These are phyloP conservation scores for Saccharomyces hybrid DNA, from an alignment of 1,139 yeast species.

Conservation along the genomic window DNA sequence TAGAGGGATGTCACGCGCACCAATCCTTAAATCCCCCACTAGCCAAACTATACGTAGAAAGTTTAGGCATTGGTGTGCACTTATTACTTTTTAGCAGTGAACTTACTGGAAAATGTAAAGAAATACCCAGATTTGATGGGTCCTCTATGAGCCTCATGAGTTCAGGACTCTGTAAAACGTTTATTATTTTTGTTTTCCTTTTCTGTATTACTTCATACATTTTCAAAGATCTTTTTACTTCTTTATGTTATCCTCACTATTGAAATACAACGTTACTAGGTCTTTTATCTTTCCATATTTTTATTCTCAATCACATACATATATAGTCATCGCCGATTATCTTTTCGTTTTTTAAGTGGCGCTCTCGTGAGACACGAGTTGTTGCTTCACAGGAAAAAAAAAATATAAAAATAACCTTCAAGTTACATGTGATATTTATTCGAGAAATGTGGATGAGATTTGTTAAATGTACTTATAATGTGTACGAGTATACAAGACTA, in stretches of 20 bases:
- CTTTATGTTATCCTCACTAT: neutral
- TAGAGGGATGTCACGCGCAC: constrained; percentile 28
- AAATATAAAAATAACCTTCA: neutral
- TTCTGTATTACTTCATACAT: neutral
- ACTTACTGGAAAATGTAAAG: constrained; percentile 18
- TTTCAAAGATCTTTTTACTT: neutral
- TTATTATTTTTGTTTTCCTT: neutral
- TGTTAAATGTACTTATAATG: too few relatives aligned
- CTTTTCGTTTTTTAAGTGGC: neutral
- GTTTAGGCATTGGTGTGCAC: constrained; percentile 3
- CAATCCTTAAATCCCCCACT: constrained; percentile 23
- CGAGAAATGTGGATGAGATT: neutral
- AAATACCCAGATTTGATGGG: constrained; percentile 12
- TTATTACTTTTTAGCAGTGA: constrained; percentile 14
- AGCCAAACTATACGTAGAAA: constrained; percentile 12
- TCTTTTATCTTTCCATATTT: neutral
- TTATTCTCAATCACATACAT: neutral
- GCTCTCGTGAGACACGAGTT: neutral
- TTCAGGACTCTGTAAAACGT: constrained; percentile 1
- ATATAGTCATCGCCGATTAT: neutral
- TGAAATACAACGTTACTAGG: neutral
- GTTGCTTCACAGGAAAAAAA: neutral
- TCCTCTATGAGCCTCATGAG: constrained; percentile 11
- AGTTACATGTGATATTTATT: neutral
- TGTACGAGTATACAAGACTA: neutral